Conservation (phyloP, 2,329 filamentous ascomycete genomes). For the Ophiostoma quercus region DNA sequence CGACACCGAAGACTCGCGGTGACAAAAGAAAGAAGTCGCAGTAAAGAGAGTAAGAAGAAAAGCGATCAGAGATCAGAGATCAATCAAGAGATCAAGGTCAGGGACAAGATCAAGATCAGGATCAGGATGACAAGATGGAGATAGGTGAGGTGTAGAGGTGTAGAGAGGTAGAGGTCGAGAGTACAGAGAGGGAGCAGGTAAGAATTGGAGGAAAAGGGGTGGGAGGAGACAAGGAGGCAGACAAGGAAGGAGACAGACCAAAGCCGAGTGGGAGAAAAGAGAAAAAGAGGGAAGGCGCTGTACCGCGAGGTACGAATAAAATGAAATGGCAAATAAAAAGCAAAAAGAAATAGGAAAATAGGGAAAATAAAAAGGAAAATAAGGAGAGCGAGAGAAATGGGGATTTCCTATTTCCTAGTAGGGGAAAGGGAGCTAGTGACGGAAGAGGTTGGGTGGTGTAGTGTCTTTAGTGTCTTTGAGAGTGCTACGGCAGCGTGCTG, state of each 20-base stretch:
- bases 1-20: background rate
- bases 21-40: background rate
- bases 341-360: slow-evolving; percentile 7
- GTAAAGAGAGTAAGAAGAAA: slow-evolving; percentile 9
- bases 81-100: background rate
- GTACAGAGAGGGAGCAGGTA: slow-evolving; percentile 5
- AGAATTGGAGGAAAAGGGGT: slow-evolving; percentile 26
- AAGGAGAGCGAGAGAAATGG: slow-evolving; percentile 18
- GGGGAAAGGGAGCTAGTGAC: slow-evolving; percentile 18
- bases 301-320: background rate
- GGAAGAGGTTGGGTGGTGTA: slow-evolving; percentile 19
- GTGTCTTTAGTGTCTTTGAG: background rate
- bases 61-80: background rate
- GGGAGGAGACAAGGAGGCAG: slow-evolving; percentile 27
- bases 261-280: slow-evolving; percentile 18
- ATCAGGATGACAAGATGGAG: background rate
- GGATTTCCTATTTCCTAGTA: background rate
- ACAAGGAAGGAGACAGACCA: slow-evolving; percentile 24
- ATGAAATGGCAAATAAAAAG: slow-evolving; percentile 14
- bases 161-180: background rate
- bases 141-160: background rate
- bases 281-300: slow-evolving; percentile 6
- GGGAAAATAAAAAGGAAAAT: slow-evolving; percentile 22
- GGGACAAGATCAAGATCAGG: background rate
- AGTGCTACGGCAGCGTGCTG: background rate